Evolutionary conservation across 768 basidiomycete genomes (phyloP).

Genomic region (Gelatoporia subvermispora): DNA sequence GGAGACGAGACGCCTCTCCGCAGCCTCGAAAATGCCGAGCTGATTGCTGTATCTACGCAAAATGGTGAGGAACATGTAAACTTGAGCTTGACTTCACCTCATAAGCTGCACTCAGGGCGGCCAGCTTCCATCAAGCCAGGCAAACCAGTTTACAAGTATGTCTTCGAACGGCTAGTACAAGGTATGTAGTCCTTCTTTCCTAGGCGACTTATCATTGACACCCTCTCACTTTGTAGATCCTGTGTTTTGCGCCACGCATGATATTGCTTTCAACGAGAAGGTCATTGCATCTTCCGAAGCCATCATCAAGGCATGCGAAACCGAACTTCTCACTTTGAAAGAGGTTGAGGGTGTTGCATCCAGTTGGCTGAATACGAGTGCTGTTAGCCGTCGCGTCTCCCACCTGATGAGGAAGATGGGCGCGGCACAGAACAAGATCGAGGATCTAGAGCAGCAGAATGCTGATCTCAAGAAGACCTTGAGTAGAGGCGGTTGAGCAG

Average conservation of each 20-base stretch:
- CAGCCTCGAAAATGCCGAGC: conserved; percentile 83
- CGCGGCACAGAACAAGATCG: conserved; percentile 62
- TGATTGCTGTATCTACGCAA: conserved; percentile 74
- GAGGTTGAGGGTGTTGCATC: conserved; percentile 54
- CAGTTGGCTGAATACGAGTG: conserved; percentile 40
- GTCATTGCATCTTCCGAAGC: conserved; percentile 49
- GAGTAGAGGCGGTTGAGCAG: not conserved
- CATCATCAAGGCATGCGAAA: conserved; percentile 67
- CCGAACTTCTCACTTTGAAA: conserved; percentile 65
- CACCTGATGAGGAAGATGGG: conserved; percentile 76
- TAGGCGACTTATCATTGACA: conserved; percentile 1
- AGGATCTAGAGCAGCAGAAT: conserved; percentile 68
- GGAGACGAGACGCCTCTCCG: conserved; percentile 80
- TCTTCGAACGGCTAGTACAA: conserved; percentile 75
- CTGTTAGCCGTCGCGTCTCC: conserved; percentile 53
- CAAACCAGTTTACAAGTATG: conserved; percentile 83
- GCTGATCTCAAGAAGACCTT: conserved; percentile 56
- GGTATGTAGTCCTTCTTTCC: conserved; percentile 39
- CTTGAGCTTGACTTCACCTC: not conserved
- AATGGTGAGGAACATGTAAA: conserved; percentile 49
- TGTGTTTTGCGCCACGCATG: conserved; percentile 76
- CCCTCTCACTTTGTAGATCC: conserved; percentile 44
- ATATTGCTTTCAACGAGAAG: conserved; percentile 75
- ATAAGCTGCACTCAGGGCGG: conserved; percentile 46
- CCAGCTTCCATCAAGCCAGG: conserved; percentile 84